Evolutionary conservation across 257 asterid genomes (phyloP), one percentile per base, ranked within the genome.

Genomic region (Nicotiana knightiana): DNA sequence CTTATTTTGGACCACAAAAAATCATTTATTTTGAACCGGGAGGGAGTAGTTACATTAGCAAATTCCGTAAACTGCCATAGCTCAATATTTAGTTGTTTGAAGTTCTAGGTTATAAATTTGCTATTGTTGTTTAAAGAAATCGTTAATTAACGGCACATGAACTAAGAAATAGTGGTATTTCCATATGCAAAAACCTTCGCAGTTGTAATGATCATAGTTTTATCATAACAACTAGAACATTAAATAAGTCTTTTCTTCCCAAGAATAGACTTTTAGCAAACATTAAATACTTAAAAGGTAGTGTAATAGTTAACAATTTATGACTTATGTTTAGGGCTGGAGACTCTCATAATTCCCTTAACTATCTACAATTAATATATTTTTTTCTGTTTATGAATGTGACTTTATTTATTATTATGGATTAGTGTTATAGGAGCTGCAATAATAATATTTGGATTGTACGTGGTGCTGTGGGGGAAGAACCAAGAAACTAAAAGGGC

Each of bases 391-490:
- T 43, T 43, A 43, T 21, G 4, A 37, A 18, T 17, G 0, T 13
- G 4, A 9, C 43, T 79, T 0, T 73, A 6, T 55, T 57, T 57
- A 57, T 0, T 57, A 57, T 0, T 39, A 9, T 79, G 33, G 6
- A 83, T 65, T 79, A 89, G 92, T 67, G 67, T 89, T 82, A 7
- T 87, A 1, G 92, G 92, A 79, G 67, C 83, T 17, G 33, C 59
- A 11, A 13, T 86, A 28, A 86, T 87, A 53, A 59, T 89, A 12
- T 18, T 37, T 9, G 89, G 93, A 43, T 71, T 90, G 35, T 88
- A 90, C 67, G 16, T 73, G 24, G 88, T 90, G n/a, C 48, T 88
- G 3, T 90, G 93, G 93, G 91, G 93, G 15, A 90, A 88, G 61
- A 61, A 71, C 26, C 77, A 79, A 64, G 93, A 90, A 81, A 54